Conservation (phyloP, 2,329 filamentous ascomycete genomes). For the Cladosporium sp. region DNA sequence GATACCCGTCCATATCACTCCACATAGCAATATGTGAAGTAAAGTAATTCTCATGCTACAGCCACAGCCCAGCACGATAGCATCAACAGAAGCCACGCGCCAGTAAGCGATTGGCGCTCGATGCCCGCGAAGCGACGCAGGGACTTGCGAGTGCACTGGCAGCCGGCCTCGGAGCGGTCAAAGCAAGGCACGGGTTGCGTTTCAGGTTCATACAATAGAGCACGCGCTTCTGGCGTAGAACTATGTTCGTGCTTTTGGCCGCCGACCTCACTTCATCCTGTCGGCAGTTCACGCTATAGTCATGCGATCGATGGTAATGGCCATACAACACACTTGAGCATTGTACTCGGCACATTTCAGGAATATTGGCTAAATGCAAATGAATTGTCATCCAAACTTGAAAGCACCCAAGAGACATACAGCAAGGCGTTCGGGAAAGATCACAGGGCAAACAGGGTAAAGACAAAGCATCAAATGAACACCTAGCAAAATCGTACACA, state of each 20-base stretch:
- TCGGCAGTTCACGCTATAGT: background rate
- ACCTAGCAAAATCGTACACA: constrained; percentile 8
- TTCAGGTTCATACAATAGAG: background rate
- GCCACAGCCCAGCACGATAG: background rate
- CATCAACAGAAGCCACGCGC: background rate
- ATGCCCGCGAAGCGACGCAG: background rate
- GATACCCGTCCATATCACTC: background rate
- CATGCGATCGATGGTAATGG: background rate
- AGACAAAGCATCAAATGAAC: constrained; percentile 8
- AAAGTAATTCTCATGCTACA: background rate
- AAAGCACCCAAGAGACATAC: too few species aligned
- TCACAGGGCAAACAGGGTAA: background rate
- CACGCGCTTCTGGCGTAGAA: background rate
- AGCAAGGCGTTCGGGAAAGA: too few species aligned
- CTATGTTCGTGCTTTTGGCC: background rate
- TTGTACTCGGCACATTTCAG: too few species aligned
- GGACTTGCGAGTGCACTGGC: background rate
- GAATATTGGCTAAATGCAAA: too few species aligned
- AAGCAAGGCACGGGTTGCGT: background rate
- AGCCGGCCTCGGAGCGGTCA: background rate
- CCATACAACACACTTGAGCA: too few species aligned
- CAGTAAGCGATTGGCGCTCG: background rate
- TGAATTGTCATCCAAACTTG: too few species aligned
- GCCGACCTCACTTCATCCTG: background rate
- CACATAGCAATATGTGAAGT: background rate